These are phyloP conservation scores for Vicia sativa DNA, from an alignment of 306 rosid species.

Conservation along the genomic window DNA sequence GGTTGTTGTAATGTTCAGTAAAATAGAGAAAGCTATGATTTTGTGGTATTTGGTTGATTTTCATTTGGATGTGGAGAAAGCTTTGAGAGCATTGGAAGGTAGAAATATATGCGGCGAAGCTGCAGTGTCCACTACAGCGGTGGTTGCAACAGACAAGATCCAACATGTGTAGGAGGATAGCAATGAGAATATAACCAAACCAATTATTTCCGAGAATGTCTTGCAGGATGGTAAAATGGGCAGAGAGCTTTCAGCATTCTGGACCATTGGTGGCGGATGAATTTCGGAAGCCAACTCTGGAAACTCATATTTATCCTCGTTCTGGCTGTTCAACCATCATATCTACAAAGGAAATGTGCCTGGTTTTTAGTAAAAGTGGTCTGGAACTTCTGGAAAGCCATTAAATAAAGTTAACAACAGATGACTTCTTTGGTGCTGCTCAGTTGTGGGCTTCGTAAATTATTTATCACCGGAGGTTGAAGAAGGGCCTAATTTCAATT, in stretches of 20 bases:
- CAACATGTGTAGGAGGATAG: slow-evolving; percentile 40
- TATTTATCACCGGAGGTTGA: slow-evolving; percentile 67
- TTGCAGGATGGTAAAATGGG: slow-evolving; percentile 35
- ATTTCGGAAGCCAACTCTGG: slow-evolving; percentile 40
- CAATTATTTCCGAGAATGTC: slow-evolving; percentile 40
- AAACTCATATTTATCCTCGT: slow-evolving; percentile 26
- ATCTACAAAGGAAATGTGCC: slow-evolving; percentile 55
- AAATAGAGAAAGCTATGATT: slow-evolving; percentile 69
- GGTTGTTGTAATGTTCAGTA: slow-evolving; percentile 56
- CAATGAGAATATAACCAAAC: slow-evolving; percentile 35
- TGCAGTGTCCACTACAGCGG: slow-evolving; percentile 27
- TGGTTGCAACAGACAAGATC: slow-evolving; percentile 37
- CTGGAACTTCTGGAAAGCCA: slow-evolving; percentile 51
- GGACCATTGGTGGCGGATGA: slow-evolving; percentile 33
- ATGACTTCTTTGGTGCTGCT: slow-evolving; percentile 60
- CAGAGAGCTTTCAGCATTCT: slow-evolving; percentile 27
- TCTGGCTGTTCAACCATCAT: slow-evolving; percentile 45
- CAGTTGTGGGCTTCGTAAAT: slow-evolving; percentile 78
- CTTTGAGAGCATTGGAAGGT: slow-evolving; percentile 62
- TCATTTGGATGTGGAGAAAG: slow-evolving; percentile 53
- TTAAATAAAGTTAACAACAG: slow-evolving; percentile 43
- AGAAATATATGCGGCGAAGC: slow-evolving; percentile 59
- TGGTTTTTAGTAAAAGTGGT: slow-evolving; percentile 60
- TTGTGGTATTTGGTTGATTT: slow-evolving; percentile 59
- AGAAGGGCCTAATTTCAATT: slow-evolving; percentile 63